Conservation (phyloP, 2,329 filamentous ascomycete genomes). For the Pseudodiploospora longispora region DNA sequence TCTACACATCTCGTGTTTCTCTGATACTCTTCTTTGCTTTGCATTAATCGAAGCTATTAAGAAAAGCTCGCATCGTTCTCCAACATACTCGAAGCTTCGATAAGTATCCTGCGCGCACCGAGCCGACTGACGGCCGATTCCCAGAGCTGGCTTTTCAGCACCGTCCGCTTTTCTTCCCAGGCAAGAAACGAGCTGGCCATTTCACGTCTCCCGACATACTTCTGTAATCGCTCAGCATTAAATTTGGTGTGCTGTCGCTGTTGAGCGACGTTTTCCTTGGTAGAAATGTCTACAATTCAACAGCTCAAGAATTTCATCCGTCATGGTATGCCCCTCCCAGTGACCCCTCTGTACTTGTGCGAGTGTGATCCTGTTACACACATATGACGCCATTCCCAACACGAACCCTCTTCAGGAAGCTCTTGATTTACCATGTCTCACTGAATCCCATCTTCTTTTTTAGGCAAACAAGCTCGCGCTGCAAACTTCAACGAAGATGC, state of each 20-base stretch:
- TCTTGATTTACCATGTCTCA: background rate
- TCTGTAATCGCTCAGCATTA: background rate
- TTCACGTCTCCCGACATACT: background rate
- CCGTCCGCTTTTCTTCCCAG: too few relatives aligned
- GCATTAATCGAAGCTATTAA: too few relatives aligned
- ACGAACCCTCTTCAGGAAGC: background rate
- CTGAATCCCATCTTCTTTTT: constrained; percentile 10
- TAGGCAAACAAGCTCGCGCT: constrained; percentile 80
- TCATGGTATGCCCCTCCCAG: constrained; percentile 51
- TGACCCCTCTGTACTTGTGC: background rate
- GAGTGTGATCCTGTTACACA: background rate
- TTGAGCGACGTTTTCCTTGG: constrained; percentile 10
- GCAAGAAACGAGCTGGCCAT: too few relatives aligned
- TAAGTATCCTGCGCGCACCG: too few relatives aligned
- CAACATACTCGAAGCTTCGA: too few relatives aligned
- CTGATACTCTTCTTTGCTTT: too few relatives aligned
- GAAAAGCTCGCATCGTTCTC: too few relatives aligned
- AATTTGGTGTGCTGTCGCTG: constrained; percentile 10
- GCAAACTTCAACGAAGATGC: constrained; percentile 44
- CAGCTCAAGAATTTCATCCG: constrained; percentile 98
- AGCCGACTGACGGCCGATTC: too few relatives aligned
- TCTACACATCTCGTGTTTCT: too few relatives aligned
- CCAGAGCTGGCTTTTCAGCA: too few relatives aligned
- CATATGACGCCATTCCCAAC: background rate
- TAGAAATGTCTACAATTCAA: constrained; percentile 67